Evolutionary conservation across 2,329 filamentous ascomycete species (phyloP).

Genomic region (Colletotrichum spinosum): DNA sequence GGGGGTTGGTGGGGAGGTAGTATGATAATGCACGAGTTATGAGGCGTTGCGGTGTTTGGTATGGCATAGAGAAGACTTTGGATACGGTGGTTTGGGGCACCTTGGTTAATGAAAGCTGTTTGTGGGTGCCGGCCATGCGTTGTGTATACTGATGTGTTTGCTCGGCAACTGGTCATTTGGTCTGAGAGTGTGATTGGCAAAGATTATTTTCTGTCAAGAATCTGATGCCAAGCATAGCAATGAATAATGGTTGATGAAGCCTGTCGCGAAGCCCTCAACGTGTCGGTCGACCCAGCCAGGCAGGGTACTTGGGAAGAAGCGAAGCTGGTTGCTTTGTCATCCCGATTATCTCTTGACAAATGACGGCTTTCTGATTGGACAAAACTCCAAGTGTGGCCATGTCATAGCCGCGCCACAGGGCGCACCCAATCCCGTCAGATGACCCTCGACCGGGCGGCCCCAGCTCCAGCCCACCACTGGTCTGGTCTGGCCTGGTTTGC

Average conservation of each 20-base stretch:
- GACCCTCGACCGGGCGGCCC: slow-evolving; percentile 26
- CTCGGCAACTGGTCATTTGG: no score
- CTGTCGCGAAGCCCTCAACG: no score
- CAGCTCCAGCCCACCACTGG: slow-evolving; percentile 8
- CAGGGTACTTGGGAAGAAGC: no score
- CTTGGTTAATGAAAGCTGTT: background rate
- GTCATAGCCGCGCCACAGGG: slow-evolving; percentile 38
- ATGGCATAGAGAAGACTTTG: slow-evolving; percentile 21
- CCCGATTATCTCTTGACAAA: slow-evolving; percentile 24
- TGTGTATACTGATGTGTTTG: background rate
- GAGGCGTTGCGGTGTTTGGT: background rate
- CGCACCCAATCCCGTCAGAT: slow-evolving; percentile 24
- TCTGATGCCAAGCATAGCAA: no score
- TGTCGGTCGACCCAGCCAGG: no score
- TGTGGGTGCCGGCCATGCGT: background rate
- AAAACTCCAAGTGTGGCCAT: slow-evolving; percentile 9
- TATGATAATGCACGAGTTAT: background rate
- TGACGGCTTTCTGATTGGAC: slow-evolving; percentile 28
- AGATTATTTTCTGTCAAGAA: no score
- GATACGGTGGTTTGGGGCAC: no score
- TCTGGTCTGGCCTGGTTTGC: background rate
- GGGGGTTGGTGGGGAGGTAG: slow-evolving; percentile 58
- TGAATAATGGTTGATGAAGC: no score
- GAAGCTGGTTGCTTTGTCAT: background rate
- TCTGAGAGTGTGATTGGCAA: no score